These are phyloP conservation scores for Penicillium rolfsii DNA, from an alignment of 2,329 filamentous ascomycete species.

Conservation along the genomic window DNA sequence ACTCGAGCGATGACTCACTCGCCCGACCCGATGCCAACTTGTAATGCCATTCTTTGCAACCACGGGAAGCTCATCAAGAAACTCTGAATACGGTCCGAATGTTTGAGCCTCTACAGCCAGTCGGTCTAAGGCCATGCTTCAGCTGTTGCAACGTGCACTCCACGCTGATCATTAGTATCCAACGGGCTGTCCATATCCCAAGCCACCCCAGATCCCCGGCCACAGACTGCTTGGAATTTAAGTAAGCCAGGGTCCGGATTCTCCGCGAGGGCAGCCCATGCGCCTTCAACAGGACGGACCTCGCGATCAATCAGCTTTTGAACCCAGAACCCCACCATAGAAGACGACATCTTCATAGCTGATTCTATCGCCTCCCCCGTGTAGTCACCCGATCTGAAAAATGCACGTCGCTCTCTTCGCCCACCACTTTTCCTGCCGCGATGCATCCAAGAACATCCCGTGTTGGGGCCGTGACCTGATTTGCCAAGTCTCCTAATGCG, in stretches of 20 bases:
- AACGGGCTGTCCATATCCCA: not conserved
- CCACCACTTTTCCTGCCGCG: not conserved
- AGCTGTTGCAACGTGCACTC: not conserved
- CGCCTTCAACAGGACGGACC: not conserved
- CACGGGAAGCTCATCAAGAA: not conserved
- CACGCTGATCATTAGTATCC: not conserved
- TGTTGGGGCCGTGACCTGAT: not conserved
- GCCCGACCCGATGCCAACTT: no score
- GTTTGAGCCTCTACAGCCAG: not conserved
- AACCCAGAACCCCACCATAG: not conserved
- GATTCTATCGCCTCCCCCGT: not conserved
- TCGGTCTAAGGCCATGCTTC: not conserved
- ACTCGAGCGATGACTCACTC: not conserved
- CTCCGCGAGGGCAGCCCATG: not conserved
- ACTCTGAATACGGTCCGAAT: not conserved
- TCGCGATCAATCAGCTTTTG: not conserved
- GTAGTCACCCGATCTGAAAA: not conserved
- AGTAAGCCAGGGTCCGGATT: not conserved
- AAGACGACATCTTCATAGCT: not conserved
- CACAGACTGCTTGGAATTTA: not conserved
- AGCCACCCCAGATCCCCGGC: not conserved
- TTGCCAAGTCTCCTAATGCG: not conserved
- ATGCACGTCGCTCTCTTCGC: not conserved
- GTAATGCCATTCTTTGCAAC: not conserved
- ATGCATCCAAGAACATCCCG: not conserved